These are phyloP conservation scores for Bifiguratus adelaidae DNA, from an alignment of 192 early-diverging fungal genomes.

Conservation along the genomic window DNA sequence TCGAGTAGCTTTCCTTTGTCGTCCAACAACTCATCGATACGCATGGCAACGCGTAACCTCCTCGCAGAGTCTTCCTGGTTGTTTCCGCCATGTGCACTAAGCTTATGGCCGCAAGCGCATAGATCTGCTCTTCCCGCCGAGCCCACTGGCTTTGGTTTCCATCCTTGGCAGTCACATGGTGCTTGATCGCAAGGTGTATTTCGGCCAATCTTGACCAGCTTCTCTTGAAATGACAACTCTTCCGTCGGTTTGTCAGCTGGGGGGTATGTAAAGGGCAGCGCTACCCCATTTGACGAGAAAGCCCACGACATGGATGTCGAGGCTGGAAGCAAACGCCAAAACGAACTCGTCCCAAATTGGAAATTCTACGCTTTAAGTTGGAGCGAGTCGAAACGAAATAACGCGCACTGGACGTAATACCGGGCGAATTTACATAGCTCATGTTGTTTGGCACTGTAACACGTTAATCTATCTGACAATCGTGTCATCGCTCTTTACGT, in stretches of 20 bases:
- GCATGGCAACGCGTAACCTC: slow-evolving; percentile 33
- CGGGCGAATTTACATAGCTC: too few relatives aligned
- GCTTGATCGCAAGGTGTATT: slow-evolving; percentile 26
- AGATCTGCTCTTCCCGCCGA: slow-evolving; percentile 14
- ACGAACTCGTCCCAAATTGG: too few relatives aligned
- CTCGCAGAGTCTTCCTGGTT: slow-evolving; percentile 31
- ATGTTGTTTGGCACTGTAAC: too few relatives aligned
- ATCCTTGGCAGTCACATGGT: slow-evolving; percentile 33
- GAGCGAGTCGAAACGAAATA: too few relatives aligned
- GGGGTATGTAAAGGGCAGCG: slow-evolving; percentile 11
- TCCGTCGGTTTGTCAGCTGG: slow-evolving; percentile 19
- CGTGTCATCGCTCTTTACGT: too few relatives aligned
- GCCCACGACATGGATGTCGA: too few relatives aligned
- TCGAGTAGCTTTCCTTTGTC: slow-evolving; percentile 40
- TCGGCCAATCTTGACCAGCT: slow-evolving; percentile 32
- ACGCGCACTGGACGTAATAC: too few relatives aligned
- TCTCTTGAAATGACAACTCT: slow-evolving; percentile 21
- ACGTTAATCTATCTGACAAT: too few relatives aligned
- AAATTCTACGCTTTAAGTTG: too few relatives aligned
- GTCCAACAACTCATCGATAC: slow-evolving; percentile 34
- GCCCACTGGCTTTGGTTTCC: slow-evolving; percentile 26
- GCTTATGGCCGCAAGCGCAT: slow-evolving; percentile 35
- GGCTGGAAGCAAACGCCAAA: too few relatives aligned
- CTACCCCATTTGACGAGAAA: too few relatives aligned
- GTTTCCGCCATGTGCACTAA: slow-evolving; percentile 29